Evolutionary conservation across 805 yeast genomes (phyloP), one percentile per base, ranked within the genome.

Genomic region (Ascoidea rubescens): DNA sequence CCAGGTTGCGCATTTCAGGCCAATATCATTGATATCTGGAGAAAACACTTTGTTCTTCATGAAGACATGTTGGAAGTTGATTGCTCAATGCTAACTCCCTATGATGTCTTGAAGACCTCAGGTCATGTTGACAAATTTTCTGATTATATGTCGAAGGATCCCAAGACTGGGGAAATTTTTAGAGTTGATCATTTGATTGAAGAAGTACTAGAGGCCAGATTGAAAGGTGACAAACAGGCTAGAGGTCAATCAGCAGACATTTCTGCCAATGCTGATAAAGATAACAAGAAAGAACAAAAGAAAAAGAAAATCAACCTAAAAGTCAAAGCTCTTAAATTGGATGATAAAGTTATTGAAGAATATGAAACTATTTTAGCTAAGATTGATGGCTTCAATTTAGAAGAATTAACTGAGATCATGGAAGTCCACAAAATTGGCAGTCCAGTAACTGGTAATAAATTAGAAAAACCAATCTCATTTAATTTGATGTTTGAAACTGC

Each of bases 41-140:
- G 98, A 75, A 91, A 90, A 69, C 99, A 93, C 71, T 93, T 93
- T 67, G 82, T 93, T 56, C 74, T 95, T 59, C 98, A 93, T 71
- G 99, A 93, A 73, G 98, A 93, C 65, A 93, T 93, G 98, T 78
- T 90, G 64, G 99, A 93, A 71, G 97, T 93, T 56, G 99, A 95
- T 73, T 83, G 95, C 70, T 88, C 99, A 54, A 90, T 93, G 90
- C 75, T 93, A 70, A 93, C 99, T 49, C 99, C 99, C 14, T 82
- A 87, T 64, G 99, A 95, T 68, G 99, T 93, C 43, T 77, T 93
- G 67, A 95, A 95, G 74, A 95, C 99, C 47, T 91, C 98, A 50
- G 99, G 99, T 62, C 99, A 93, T 69, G 99, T 93, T 58, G 99
- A 93, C 69, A 93, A 93, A 75, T 93, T 93, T 66, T 87, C 97